Evolutionary conservation across 495 filamentous ascomycete species (phyloP).

Genomic region (Podospora didyma): DNA sequence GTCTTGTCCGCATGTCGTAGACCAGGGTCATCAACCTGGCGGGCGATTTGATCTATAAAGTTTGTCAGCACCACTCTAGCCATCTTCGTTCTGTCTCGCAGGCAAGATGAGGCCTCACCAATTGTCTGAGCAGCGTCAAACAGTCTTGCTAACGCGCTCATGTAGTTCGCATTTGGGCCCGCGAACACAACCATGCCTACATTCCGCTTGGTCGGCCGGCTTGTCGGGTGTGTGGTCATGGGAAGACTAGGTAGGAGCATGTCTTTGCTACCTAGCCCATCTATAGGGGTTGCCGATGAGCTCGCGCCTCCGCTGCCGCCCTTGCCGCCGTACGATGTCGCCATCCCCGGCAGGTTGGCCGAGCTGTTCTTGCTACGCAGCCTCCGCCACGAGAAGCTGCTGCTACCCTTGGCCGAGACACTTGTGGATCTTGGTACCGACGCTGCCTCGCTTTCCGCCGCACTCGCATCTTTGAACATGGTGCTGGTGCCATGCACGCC

Average conservation of each 20-base stretch:
- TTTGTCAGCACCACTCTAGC: not conserved
- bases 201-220: constrained; percentile 61
- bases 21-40: constrained; percentile 91
- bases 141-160: constrained; percentile 82
- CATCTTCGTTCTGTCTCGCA: not conserved
- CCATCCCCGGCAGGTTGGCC: constrained; percentile 41
- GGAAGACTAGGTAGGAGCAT: constrained; percentile 69
- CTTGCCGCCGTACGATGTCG: constrained; percentile 42
- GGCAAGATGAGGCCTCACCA: constrained; percentile 70
- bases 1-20: constrained; percentile 75
- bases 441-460: constrained; percentile 25
- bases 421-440: constrained; percentile 51
- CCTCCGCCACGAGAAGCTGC: constrained; percentile 76
- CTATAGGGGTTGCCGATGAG: constrained; percentile 28
- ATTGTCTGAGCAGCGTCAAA: constrained; percentile 93
- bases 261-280: constrained; percentile 53
- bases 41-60: constrained; percentile 81
- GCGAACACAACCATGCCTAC: constrained; percentile 63
- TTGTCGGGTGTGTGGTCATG: constrained; percentile 68
- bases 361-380: constrained; percentile 84
- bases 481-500: constrained; percentile 65
- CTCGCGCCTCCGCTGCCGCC: constrained; percentile 25
- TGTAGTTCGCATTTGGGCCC: constrained; percentile 85
- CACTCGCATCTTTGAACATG: constrained; percentile 62
- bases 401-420: constrained; percentile 61